Evolutionary conservation across 257 asterid genomes (phyloP).

Genomic region (Osmanthus fragrans): DNA sequence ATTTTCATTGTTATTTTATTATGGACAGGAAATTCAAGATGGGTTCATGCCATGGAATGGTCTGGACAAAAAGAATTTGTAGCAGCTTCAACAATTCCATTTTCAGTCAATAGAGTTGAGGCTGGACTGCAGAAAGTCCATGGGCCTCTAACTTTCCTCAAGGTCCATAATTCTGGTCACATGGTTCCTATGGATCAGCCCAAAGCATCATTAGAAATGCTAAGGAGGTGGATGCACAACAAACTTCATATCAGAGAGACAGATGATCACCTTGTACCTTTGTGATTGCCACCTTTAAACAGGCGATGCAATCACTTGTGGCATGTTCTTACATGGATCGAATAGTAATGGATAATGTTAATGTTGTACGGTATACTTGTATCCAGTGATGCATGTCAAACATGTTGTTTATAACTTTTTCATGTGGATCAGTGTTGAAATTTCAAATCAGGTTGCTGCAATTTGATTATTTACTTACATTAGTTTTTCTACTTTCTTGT

Average conservation of each 20-base stretch:
- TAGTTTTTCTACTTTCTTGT: no score
- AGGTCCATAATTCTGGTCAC: slow-evolving; percentile 70
- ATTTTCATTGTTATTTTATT: not conserved
- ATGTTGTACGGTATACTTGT: no score
- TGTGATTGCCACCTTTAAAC: not conserved
- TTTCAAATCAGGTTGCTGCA: no score
- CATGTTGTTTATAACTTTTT: no score
- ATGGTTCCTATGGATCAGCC: slow-evolving; percentile 87
- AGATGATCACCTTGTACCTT: slow-evolving; percentile 10
- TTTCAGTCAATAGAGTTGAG: slow-evolving; percentile 55
- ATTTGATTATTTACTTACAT: no score
- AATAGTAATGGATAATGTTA: not conserved
- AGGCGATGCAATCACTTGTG: not conserved
- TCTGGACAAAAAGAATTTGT: slow-evolving; percentile 53
- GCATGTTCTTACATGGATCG: not conserved
- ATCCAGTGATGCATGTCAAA: no score
- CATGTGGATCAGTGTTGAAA: no score
- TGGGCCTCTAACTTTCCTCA: slow-evolving; percentile 59
- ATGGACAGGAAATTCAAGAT: slow-evolving; percentile 62
- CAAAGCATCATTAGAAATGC: slow-evolving; percentile 62
- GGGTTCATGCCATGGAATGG: slow-evolving; percentile 82
- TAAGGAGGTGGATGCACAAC: slow-evolving; percentile 61
- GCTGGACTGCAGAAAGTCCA: slow-evolving; percentile 52
- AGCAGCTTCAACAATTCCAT: slow-evolving; percentile 42
- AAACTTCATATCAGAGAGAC: slow-evolving; percentile 21